Evolutionary conservation across 148 eudicot species (phyloP).

Genomic region (Linanthus parryae): DNA sequence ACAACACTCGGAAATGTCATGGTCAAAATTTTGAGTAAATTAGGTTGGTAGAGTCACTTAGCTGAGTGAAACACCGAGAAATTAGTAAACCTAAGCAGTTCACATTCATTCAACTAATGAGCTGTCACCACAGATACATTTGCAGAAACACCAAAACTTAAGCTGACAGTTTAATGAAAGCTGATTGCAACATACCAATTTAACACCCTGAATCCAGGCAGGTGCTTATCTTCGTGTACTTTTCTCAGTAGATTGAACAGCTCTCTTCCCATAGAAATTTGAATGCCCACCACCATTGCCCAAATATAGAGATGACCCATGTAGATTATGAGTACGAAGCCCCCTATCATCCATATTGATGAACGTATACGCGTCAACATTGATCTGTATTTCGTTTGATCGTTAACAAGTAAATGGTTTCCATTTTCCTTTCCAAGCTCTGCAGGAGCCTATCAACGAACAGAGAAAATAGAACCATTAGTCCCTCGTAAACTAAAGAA

Average conservation of each 20-base stretch:
- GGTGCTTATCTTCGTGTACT: slow-evolving; percentile 63
- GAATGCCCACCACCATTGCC: slow-evolving; percentile 72
- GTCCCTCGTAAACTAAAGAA: no score
- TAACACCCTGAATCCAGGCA: slow-evolving; percentile 73
- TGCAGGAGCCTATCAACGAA: slow-evolving; percentile 33
- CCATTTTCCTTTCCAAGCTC: slow-evolving; percentile 58
- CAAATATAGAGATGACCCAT: slow-evolving; percentile 88
- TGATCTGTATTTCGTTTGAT: slow-evolving; percentile 68
- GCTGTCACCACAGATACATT: no score
- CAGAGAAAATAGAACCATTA: neutral
- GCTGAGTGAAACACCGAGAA: no score
- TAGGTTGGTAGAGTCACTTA: no score
- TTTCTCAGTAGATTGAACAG: slow-evolving; percentile 61
- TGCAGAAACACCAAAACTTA: no score
- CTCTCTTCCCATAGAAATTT: slow-evolving; percentile 80
- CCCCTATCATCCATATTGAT: slow-evolving; percentile 75
- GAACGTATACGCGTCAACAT: slow-evolving; percentile 80
- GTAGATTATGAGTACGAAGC: slow-evolving; percentile 53
- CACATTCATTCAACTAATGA: no score
- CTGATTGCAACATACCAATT: slow-evolving; percentile 50
- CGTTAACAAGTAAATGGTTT: slow-evolving; percentile 49
- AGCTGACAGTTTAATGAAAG: no score
- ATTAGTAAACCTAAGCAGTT: no score
- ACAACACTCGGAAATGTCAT: no score
- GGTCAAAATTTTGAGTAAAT: no score